Base-by-base conservation (phyloP, 768 basidiomycete species). In the Leccinum imitatum region DNA sequence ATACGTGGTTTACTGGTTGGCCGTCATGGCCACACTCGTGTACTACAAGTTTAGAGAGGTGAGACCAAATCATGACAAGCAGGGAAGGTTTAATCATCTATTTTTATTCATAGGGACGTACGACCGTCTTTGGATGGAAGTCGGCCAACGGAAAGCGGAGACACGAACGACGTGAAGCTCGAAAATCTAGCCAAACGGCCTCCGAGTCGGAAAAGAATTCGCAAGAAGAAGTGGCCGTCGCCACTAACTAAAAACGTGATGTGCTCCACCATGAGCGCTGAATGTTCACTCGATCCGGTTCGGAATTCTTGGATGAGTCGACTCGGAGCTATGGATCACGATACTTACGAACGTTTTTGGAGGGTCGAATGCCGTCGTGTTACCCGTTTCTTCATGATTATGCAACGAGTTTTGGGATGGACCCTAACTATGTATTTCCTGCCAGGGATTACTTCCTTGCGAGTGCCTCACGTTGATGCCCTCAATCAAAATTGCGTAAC, bases 1-100 rank as follows among this genome's bases (percentile, higher is more conserved):
- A 0, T 98, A 98, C 72, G 84, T 92, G 52, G 90, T 93, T 74
- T 98, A 95, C 79, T 98, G 95, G 95, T 63, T 97, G 61, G 84
- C 87, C 13, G 90, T 90, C 64, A 85, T 95, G 50, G 82, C 69
- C 35, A 77, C 78, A 3, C 80, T 98, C 54, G 68, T 90, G 54
- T 82, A 75, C 64, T 76, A 90, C 78, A 92, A 92, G 75, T 90
- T 73, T 67, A 78, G 66, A 55, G 84, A 86, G 78, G 84, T 80
- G 61, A 58, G 1, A 74, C 66, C 46, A 7, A 14, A 46, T 9
- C 53, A 13, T 19, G 15, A 13, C 13, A 7, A 13, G 14, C 44
- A 30, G 19, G 5, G 50, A 33, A 13, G 5, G 23, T 19, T 17
- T 37, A 19, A 51, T 17, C 31, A 53, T 55, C 9, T 56, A 13